Evolutionary conservation across 306 rosid genomes (phyloP).

Genomic region (Potentilla sterilis): DNA sequence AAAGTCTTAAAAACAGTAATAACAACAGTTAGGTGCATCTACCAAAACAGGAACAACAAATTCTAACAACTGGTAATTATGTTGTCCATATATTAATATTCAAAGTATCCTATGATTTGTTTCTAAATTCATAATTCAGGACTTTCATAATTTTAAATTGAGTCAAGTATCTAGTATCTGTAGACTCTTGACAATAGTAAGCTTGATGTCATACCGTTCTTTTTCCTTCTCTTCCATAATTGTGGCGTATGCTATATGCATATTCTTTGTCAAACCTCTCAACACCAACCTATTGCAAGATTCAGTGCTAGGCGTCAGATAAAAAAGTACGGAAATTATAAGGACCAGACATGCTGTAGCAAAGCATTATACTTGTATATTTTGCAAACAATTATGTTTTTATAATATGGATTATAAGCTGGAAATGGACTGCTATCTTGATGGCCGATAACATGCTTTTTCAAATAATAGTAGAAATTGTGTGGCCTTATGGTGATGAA

Average conservation of each 20-base stretch:
- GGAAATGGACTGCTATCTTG: background rate
- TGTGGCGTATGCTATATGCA: constrained; percentile 81
- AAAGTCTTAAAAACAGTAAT: background rate
- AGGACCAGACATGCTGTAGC: constrained; percentile 12
- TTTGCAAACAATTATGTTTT: background rate
- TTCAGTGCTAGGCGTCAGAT: constrained; percentile 20
- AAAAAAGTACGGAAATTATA: constrained; percentile 17
- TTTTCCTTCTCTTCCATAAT: constrained; percentile 90
- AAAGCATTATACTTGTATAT: background rate
- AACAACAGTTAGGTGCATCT: background rate
- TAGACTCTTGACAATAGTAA: background rate
- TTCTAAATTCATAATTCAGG: constrained; percentile 4
- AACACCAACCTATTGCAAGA: constrained; percentile 66
- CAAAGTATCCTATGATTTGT: background rate
- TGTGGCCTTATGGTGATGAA: background rate
- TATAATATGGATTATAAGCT: background rate
- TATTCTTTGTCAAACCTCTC: constrained; percentile 96
- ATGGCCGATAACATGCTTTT: background rate
- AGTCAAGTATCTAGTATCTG: background rate
- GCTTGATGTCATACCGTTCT: constrained; percentile 66
- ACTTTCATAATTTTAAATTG: background rate
- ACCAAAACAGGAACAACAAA: constrained; percentile 8
- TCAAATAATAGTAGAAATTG: background rate
- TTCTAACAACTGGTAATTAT: constrained; percentile 7
- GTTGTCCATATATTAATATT: background rate